Evolutionary conservation across 2,329 filamentous ascomycete genomes (phyloP), one percentile per base, ranked within the genome.

Genomic region (Magnaporthales sp.): DNA sequence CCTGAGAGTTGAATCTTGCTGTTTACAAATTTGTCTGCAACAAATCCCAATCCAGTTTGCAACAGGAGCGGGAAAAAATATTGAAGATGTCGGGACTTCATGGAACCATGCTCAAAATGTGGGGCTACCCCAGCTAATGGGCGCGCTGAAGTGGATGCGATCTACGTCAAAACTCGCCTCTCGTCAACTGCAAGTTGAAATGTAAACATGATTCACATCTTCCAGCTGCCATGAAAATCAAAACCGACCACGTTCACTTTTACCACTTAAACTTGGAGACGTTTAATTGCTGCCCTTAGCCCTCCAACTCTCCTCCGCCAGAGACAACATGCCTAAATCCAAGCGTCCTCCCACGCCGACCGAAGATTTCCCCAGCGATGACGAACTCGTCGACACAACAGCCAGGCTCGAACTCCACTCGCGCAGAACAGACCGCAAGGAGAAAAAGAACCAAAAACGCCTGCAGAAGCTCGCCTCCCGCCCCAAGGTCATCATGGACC

Each of bases 301-400:
- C 22, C 26, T 8, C 22, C 13, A 11, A 19, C 0, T 61, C 10
- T 27, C 5, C 54, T 13, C 22, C 51, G 1, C 22, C 11, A 26
- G 22, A 26, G 22, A 61, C 19, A 30, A 13, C 5, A 58, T 58
- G 54, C 54, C 54, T 13, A 58, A 58, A 27, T 10, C 54, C 54
- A 58, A 27, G 22, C 22, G 22, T 4, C 54, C 54, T 27, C 22
- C 54, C 19, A 24, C 54, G n/a, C 54, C 54, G 22, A 58, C 24
- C 22, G 22, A 58, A 26, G 24, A 58, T 15, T 27, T 8, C 22
- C 24, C 8, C 54, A 58, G 54, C n/a, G 78, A 80, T 4, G 80
- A 80, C 66, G 79, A 80, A 5, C 75, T 84, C 13, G 76, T 83
- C 30, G 81, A 83, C 68, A 78, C 77, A n/a, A 86, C 84, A 3